Conservation (phyloP, 1,284 basidiomycete genomes). For the Phylloporus sp. region DNA sequence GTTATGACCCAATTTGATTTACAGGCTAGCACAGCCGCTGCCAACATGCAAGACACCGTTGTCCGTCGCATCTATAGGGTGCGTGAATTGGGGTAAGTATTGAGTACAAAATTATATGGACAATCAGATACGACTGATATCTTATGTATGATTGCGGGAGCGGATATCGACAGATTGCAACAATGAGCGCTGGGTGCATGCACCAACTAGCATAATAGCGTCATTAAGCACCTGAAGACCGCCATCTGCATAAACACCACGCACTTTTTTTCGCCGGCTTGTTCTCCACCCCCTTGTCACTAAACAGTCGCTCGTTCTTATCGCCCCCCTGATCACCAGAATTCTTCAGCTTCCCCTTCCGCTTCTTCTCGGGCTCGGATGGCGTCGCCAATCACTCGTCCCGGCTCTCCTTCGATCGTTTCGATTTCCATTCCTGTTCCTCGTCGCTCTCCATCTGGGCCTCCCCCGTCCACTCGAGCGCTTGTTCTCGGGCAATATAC, state of each 20-base stretch:
- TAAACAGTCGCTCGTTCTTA: slow-evolving; percentile 68
- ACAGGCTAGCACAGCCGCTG: too few species aligned
- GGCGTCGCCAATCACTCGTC: slow-evolving; percentile 52
- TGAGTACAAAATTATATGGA: neutral
- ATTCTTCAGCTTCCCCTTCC: slow-evolving; percentile 59
- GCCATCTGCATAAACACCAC: slow-evolving; percentile 6
- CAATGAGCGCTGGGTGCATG: neutral
- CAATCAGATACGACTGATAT: too few species aligned
- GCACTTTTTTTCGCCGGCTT: slow-evolving; percentile 73
- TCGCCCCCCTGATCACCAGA: slow-evolving; percentile 49
- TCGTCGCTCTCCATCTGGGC: slow-evolving; percentile 77
- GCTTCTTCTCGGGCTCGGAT: slow-evolving; percentile 53
- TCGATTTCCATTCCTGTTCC: slow-evolving; percentile 71
- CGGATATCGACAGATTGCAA: neutral
- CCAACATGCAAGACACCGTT: too few species aligned
- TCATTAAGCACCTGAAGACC: neutral
- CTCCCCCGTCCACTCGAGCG: slow-evolving; percentile 75
- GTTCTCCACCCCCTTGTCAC: slow-evolving; percentile 71
- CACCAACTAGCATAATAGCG: neutral
- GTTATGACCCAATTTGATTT: too few species aligned
- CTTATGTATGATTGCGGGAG: neutral
- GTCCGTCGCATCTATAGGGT: too few species aligned
- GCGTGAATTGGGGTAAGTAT: neutral
- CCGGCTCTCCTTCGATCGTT: slow-evolving; percentile 64
- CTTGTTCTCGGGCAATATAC: slow-evolving; percentile 79